A percentile compares a stretch with the other conserved stretches of the same genome.
Evolutionary conservation across 176 grass and related monocot species (phyloP).

Genomic region (sorghum (Sorghum bicolor)): DNA sequence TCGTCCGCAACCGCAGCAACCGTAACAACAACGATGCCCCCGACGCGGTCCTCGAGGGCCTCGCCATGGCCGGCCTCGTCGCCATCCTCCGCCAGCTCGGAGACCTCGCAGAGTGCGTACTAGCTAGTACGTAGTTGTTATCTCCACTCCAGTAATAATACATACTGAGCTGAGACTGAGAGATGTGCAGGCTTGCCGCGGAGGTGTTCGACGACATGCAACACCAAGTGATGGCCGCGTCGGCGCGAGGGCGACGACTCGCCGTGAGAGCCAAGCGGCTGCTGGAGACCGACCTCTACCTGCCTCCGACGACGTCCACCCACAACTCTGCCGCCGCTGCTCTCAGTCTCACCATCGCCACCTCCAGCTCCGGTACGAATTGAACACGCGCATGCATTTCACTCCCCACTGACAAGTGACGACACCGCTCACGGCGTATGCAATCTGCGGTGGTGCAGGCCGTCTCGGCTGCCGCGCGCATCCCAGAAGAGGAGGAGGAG

Average conservation of each 20-base stretch:
- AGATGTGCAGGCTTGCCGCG: constrained; percentile 35
- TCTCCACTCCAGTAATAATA: too few species aligned
- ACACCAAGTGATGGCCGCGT: constrained; percentile 36
- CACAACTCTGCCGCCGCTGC: not conserved
- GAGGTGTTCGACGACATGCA: constrained; percentile 59
- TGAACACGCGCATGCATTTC: too few species aligned
- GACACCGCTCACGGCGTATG: too few species aligned
- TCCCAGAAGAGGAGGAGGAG: too few species aligned
- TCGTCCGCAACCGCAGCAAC: not conserved
- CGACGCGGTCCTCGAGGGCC: constrained; percentile 26
- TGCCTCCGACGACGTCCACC: not conserved
- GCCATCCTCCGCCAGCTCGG: constrained; percentile 69
- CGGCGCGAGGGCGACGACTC: constrained; percentile 39
- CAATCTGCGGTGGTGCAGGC: not conserved
- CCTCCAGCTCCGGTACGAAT: too few species aligned
- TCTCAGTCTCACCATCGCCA: not conserved
- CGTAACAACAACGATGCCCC: not conserved
- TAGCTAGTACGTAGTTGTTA: too few species aligned
- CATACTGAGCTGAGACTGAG: too few species aligned
- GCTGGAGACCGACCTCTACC: constrained; percentile 18
- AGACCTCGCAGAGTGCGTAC: constrained; percentile 58
- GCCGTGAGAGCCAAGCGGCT: constrained; percentile 37
- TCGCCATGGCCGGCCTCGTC: constrained; percentile 51
- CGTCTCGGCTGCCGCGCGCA: constrained; percentile 29
- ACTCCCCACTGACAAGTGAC: too few species aligned